These are phyloP conservation scores for Clathrospora elynae DNA, from an alignment of 2,329 filamentous ascomycete species.

Conservation along the genomic window DNA sequence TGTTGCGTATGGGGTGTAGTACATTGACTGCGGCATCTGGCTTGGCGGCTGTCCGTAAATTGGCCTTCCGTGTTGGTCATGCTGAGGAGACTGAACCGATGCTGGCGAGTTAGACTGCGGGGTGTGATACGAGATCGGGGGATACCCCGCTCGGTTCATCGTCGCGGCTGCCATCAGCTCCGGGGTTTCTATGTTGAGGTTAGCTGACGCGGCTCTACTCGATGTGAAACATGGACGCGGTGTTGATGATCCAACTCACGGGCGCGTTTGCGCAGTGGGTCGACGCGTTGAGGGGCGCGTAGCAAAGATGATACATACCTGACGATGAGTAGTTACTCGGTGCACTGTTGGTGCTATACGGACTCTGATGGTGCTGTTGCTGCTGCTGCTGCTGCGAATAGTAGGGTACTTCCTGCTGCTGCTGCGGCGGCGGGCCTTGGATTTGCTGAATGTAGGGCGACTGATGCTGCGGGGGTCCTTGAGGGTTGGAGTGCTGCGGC, in stretches of 20 bases:
- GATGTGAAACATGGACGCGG: slow-evolving; percentile 5
- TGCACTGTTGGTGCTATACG: slow-evolving; percentile 81
- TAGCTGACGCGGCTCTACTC: slow-evolving; percentile 31
- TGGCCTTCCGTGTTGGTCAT: slow-evolving; percentile 82
- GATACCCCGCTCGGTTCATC: slow-evolving; percentile 71
- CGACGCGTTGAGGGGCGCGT: slow-evolving; percentile 7
- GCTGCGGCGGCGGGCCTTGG: slow-evolving; percentile 63
- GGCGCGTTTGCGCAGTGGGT: slow-evolving; percentile 17
- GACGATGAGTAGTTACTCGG: slow-evolving; percentile 85
- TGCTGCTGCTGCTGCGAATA: slow-evolving; percentile 79
- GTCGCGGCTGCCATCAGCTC: slow-evolving; percentile 70
- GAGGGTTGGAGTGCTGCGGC: slow-evolving; percentile 66
- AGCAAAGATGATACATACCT: slow-evolving; percentile 37
- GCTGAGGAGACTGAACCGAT: slow-evolving; percentile 87
- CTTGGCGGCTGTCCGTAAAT: slow-evolving; percentile 81
- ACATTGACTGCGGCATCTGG: slow-evolving; percentile 84
- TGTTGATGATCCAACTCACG: slow-evolving; percentile 13
- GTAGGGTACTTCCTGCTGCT: slow-evolving; percentile 69
- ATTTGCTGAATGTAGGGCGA: slow-evolving; percentile 70
- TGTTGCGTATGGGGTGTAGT: slow-evolving; percentile 64
- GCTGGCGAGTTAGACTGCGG: slow-evolving; percentile 94
- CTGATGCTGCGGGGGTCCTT: slow-evolving; percentile 56
- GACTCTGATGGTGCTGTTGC: slow-evolving; percentile 80
- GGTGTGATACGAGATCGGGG: slow-evolving; percentile 86
- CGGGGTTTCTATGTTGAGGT: slow-evolving; percentile 74